Conservation (phyloP, 1,284 basidiomycete genomes). For the Irpex lacteus region DNA sequence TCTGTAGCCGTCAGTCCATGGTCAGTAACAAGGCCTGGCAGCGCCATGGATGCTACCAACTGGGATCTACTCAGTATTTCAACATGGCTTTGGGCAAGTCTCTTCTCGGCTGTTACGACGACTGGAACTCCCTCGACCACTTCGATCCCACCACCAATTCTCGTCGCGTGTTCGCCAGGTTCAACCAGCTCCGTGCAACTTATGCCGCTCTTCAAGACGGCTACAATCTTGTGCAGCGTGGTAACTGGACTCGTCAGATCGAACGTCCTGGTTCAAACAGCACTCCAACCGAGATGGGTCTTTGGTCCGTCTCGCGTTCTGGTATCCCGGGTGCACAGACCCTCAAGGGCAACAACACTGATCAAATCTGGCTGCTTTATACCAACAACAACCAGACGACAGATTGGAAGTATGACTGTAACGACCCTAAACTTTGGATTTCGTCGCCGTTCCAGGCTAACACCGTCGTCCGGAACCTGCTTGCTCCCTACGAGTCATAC, state of each 20-base stretch:
- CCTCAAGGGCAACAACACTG: conserved; percentile 54
- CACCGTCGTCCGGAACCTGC: conserved; percentile 66
- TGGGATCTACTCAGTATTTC: conserved; percentile 88
- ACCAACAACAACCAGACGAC: conserved; percentile 79
- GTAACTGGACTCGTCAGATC: conserved; percentile 80
- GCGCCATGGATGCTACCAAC: conserved; percentile 85
- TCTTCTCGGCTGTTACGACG: conserved; percentile 78
- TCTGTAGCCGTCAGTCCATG: conserved; percentile 84
- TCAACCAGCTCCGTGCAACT: conserved; percentile 63
- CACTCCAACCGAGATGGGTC: conserved; percentile 79
- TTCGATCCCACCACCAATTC: conserved; percentile 85
- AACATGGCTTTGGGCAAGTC: conserved; percentile 82
- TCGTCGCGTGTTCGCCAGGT: conserved; percentile 71
- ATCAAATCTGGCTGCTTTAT: conserved; percentile 79
- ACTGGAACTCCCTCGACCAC: conserved; percentile 89
- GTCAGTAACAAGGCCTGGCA: conserved; percentile 82
- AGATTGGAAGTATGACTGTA: conserved; percentile 65
- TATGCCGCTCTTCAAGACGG: conserved; percentile 84
- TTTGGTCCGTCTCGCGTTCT: conserved; percentile 78
- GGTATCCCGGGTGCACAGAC: conserved; percentile 55
- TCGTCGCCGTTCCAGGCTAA: conserved; percentile 70
- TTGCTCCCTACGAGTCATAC: conserved; percentile 82
- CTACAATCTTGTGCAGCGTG: conserved; percentile 72
- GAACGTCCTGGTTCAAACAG: conserved; percentile 80
- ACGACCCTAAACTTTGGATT: conserved; percentile 54